These are phyloP conservation scores for Leucocoprinus leucothites DNA, from an alignment of 768 basidiomycete species.

Conservation along the genomic window DNA sequence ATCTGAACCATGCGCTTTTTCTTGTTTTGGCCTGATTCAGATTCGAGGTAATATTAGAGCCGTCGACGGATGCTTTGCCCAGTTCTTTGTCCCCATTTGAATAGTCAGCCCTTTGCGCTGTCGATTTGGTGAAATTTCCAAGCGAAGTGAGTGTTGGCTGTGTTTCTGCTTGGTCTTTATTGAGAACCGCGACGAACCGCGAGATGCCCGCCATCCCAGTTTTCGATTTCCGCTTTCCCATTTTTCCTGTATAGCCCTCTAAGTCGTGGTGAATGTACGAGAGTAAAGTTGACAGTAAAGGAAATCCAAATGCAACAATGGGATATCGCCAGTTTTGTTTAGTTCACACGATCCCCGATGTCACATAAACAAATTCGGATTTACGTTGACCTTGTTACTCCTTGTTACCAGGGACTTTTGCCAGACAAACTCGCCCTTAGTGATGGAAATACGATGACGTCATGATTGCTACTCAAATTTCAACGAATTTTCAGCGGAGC, in stretches of 20 bases:
- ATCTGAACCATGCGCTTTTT: conserved; percentile 25
- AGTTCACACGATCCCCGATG: background rate
- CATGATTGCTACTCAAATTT: background rate
- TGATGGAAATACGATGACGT: background rate
- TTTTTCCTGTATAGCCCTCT: background rate
- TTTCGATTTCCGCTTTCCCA: conserved; percentile 16
- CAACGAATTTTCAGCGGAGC: too few species aligned
- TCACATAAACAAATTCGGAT: background rate
- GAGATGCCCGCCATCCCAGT: conserved; percentile 7
- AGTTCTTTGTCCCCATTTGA: background rate
- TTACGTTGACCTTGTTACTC: background rate
- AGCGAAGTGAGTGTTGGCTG: background rate
- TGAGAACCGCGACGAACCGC: conserved; percentile 2
- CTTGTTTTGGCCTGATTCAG: background rate
- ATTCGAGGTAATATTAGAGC: background rate
- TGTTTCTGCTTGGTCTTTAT: background rate
- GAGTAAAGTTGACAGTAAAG: background rate
- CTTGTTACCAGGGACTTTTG: background rate
- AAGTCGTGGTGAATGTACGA: background rate
- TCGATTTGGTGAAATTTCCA: background rate
- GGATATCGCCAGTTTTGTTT: background rate
- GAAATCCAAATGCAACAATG: background rate
- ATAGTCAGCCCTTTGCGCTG: background rate
- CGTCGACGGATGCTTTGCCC: background rate
- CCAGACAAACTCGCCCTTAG: background rate